Evolutionary conservation across 768 basidiomycete genomes (phyloP).

Genomic region (Jaapia argillacea): DNA sequence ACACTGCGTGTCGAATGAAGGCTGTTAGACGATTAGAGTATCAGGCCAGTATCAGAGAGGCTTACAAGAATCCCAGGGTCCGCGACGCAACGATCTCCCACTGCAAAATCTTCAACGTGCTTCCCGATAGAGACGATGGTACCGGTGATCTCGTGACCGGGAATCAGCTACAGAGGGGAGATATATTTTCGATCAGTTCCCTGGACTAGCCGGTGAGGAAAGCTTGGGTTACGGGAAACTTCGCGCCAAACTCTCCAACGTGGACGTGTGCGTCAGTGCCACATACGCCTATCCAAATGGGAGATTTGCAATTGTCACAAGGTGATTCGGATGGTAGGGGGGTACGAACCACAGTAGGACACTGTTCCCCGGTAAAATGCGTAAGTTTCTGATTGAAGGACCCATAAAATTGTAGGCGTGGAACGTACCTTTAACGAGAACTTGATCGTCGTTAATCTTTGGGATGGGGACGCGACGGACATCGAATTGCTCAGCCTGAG

Average conservation of each 20-base stretch:
- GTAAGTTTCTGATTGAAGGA: not conserved
- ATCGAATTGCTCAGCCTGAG: conserved; percentile 19
- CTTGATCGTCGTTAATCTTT: conserved; percentile 22
- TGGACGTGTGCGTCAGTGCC: conserved; percentile 33
- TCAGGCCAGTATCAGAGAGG: not conserved
- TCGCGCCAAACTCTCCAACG: conserved; percentile 20
- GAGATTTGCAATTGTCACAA: not conserved
- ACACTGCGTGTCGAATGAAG: conserved; percentile 15
- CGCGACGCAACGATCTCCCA: not conserved
- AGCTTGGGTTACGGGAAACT: conserved; percentile 5
- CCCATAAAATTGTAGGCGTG: conserved; percentile 1
- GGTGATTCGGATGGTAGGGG: not conserved
- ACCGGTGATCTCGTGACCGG: not conserved
- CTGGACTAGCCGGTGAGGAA: no score
- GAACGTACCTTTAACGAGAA: conserved; percentile 23
- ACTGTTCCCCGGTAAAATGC: not conserved
- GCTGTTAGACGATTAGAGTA: not conserved
- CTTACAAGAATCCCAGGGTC: not conserved
- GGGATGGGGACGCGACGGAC: conserved; percentile 26
- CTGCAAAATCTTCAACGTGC: not conserved
- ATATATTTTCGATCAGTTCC: no score
- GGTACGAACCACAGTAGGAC: not conserved
- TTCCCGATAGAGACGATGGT: not conserved
- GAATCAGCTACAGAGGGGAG: not conserved
- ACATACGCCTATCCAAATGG: conserved; percentile 22